phyloP scores from a whole-genome alignment of 257 asterid genomes.

The Rauvolfia tetraphylla region DNA sequence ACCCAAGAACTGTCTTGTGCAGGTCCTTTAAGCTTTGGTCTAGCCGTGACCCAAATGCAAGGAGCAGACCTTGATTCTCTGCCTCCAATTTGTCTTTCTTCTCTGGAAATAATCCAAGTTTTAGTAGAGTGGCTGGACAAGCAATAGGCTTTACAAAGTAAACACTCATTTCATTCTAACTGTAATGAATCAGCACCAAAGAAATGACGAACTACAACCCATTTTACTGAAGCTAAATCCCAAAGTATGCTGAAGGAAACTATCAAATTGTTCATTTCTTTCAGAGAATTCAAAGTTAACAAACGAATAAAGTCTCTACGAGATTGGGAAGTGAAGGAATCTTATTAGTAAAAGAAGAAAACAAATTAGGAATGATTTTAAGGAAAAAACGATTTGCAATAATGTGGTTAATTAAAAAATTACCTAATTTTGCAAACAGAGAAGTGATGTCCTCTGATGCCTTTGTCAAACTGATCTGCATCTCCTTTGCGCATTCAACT shows the following conservation, averaged over 20 bases:
- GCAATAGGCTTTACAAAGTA: background rate
- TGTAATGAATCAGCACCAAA: background rate
- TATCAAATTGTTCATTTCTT: background rate
- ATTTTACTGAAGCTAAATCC: background rate
- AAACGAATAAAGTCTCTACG: too few relatives aligned
- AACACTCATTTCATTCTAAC: background rate
- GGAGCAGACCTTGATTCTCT: slow-evolving; percentile 57
- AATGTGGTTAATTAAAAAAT: background rate
- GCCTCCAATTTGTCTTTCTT: slow-evolving; percentile 63
- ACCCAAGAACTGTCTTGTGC: slow-evolving; percentile 48
- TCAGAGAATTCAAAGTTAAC: background rate
- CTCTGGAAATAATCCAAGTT: slow-evolving; percentile 42
- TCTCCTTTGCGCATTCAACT: slow-evolving; percentile 60
- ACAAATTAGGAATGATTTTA: background rate
- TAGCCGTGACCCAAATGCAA: slow-evolving; percentile 54
- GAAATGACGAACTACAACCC: background rate
- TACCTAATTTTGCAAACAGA: slow-evolving; percentile 72
- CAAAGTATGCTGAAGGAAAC: background rate
- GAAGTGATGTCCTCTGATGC: slow-evolving; percentile 64
- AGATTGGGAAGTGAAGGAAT: background rate
- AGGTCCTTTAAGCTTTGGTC: slow-evolving; percentile 62
- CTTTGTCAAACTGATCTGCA: slow-evolving; percentile 50
- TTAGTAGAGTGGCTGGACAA: slow-evolving; percentile 1
- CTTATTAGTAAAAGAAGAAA: background rate
- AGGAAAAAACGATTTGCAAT: background rate